Evolutionary conservation across 2,329 filamentous ascomycete genomes (phyloP).

Genomic region (Huntiella moniliformis): DNA sequence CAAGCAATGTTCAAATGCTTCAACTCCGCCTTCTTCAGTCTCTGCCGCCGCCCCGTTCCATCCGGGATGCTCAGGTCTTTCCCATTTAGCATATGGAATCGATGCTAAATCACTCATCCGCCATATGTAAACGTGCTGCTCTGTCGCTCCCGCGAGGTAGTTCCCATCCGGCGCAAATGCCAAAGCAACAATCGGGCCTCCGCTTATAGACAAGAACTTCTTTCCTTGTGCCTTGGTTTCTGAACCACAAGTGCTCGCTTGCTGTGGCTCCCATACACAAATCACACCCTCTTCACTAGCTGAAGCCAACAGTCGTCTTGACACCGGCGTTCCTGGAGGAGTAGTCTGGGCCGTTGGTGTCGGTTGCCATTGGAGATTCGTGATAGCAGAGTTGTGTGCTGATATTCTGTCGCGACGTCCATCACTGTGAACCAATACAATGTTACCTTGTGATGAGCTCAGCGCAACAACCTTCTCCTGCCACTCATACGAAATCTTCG

Average conservation of each 20-base stretch:
- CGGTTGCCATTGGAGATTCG: conserved; percentile 42
- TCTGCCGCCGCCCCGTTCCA: conserved; percentile 35
- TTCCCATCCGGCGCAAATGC: conserved; percentile 45
- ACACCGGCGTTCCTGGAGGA: conserved; percentile 8
- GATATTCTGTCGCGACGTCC: conserved; percentile 36
- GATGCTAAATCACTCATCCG: conserved; percentile 37
- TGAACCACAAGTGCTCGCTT: no score
- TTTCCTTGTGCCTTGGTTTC: conserved; percentile 16
- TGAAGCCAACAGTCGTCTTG: conserved; percentile 37
- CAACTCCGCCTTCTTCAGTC: conserved; percentile 27
- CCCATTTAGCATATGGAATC: conserved; percentile 43
- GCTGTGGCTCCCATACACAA: conserved; percentile 40
- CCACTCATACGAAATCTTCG: conserved; percentile 38
- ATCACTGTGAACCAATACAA: conserved; percentile 39
- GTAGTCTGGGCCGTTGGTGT: background rate
- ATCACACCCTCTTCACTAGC: conserved; percentile 45
- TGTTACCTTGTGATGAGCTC: conserved; percentile 34
- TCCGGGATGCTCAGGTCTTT: conserved; percentile 32
- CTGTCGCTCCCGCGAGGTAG: conserved; percentile 43
- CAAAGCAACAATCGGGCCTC: conserved; percentile 33
- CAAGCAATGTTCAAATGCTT: conserved; percentile 42
- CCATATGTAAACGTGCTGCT: conserved; percentile 42
- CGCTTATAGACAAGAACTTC: conserved; percentile 41
- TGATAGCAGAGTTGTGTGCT: conserved; percentile 40
- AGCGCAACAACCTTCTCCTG: conserved; percentile 37